Conservation (phyloP, 306 rosid species). For the Rosa persica region DNA sequence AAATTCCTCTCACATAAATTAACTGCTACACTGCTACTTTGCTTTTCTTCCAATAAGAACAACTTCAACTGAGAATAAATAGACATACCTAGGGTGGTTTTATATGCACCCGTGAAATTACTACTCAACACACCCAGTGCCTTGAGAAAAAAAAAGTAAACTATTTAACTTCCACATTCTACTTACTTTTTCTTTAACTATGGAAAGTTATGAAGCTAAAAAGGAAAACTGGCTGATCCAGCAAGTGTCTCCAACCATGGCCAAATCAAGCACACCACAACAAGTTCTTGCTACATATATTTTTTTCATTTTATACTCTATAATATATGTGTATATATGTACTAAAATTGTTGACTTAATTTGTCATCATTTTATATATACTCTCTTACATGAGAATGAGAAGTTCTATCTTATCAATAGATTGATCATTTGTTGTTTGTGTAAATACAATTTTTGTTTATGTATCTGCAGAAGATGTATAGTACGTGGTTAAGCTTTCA, state of each 20-base stretch:
- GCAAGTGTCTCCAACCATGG: not conserved
- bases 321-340: no score
- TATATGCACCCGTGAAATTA: not conserved
- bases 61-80: not conserved
- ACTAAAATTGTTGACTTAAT: no score
- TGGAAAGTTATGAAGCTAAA: not conserved
- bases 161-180: not conserved
- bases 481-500: no score
- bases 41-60: not conserved
- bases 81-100: not conserved
- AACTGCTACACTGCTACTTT: not conserved
- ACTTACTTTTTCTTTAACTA: not conserved
- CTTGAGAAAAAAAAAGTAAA: not conserved
- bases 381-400: no score
- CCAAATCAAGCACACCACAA: not conserved
- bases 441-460: no score
- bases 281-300: not conserved
- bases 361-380: no score
- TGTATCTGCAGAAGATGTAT: no score
- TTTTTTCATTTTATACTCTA: no score
- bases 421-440: no score
- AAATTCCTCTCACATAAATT: not conserved
- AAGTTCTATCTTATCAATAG: no score
- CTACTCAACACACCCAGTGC: not conserved
- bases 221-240: not conserved